A percentile compares a stretch with the other conserved stretches of the same genome.
phyloP scores from a whole-genome alignment of 73 alveolate species.

The Urostyla sp. region DNA sequence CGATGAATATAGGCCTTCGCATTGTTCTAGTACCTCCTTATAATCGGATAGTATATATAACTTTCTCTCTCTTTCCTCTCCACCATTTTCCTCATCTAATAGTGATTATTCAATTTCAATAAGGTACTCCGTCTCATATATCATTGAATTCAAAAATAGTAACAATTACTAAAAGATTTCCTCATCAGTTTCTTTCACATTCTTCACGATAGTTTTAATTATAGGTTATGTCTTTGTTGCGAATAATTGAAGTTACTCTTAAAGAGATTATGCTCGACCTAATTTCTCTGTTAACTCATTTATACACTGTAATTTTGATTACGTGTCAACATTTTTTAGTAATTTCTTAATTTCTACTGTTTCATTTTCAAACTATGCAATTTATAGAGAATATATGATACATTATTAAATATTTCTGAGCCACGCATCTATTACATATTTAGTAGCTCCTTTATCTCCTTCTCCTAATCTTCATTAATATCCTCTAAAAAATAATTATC shows the following conservation, averaged over 20 bases:
- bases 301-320: slow-evolving; percentile 22
- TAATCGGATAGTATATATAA: slow-evolving; percentile 28
- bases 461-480: slow-evolving; percentile 59
- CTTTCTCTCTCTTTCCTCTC: background rate
- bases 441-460: slow-evolving; percentile 41
- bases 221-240: slow-evolving; percentile 54
- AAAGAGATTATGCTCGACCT: slow-evolving; percentile 17
- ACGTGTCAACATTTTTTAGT: background rate
- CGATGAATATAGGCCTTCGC: slow-evolving; percentile 65
- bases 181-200: slow-evolving; percentile 43
- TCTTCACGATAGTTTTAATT: slow-evolving; percentile 26
- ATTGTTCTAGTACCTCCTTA: slow-evolving; percentile 46
- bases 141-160: slow-evolving; percentile 31
- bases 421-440: slow-evolving; percentile 14
- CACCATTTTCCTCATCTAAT: background rate
- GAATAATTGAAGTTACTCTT: slow-evolving; percentile 53
- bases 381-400: background rate
- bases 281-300: slow-evolving; percentile 1
- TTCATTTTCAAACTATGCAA: slow-evolving; percentile 42
- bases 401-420: slow-evolving; percentile 32
- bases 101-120: slow-evolving; percentile 24
- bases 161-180: slow-evolving; percentile 7
- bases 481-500: slow-evolving; percentile 30
- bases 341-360: slow-evolving; percentile 40
- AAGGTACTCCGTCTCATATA: slow-evolving; percentile 50